Evolutionary conservation across 176 grass and related monocot genomes (phyloP), one percentile per base, ranked within the genome.

Genomic region (Musa acuminata): DNA sequence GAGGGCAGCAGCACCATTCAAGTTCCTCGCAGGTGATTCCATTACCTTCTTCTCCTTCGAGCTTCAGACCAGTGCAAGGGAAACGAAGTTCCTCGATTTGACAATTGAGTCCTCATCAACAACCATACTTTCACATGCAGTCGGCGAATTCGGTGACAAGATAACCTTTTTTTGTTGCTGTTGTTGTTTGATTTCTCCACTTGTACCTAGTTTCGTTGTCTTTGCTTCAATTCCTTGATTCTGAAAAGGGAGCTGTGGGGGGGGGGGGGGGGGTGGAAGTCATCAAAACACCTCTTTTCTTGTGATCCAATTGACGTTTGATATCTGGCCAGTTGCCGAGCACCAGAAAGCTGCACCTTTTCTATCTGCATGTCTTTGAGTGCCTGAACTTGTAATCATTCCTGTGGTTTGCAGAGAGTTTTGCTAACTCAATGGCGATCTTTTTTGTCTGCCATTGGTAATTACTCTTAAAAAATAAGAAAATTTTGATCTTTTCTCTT

Each of bases 21-120:
- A 64, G 74, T 49, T 23, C 59, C 49, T 77, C 75, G 9, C 59
- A 77, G 62, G 75, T 77, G 48, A 77, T 77, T 77, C 59, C 75
- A 64, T 65, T 77, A 16, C 11, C 75, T 26, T 52, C 75, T 64
- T 77, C 75, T 51, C 60, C 60, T 16, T 65, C 59, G 1, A 62
- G 11, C 29, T 11, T 22, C 55, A 62, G 29, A 60, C 26, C 72
- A 75, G 2, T 22, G 14, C 13, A 51, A 24, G 67, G 29, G 67
- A 69, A 22, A 22, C 11, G 60, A 10, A 43, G 35, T 43, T 43
- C 35, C 35, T 43, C 35, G 35, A 43, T 43, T 5, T 43, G 35
- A 43, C 35, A 43, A 43, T 43, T 43, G 4, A 43, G 5, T 43
- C 35, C 35, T 43, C 35, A 43, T 43, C 35, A 43, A 43, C 35